A percentile compares a stretch with the other conserved stretches of the same genome.
These are phyloP conservation scores for Arctium minus DNA, from an alignment of 129 eudicot genomes.

Conservation along the genomic window DNA sequence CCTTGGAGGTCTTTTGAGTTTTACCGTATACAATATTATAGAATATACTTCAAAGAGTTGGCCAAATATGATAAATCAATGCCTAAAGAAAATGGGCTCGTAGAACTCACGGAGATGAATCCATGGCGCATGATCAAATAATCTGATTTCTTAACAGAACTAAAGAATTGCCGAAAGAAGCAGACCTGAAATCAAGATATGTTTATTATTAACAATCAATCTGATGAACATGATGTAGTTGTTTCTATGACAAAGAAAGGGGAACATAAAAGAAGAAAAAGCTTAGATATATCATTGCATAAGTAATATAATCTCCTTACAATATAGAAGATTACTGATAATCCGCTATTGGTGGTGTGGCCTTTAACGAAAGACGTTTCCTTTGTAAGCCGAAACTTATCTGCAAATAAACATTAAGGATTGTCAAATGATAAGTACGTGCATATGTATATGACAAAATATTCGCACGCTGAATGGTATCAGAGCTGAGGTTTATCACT, in stretches of 20 bases:
- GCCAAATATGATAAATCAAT: background rate
- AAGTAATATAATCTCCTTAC: conserved; percentile 32
- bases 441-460: background rate
- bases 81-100: background rate
- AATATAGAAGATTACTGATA: conserved; percentile 41
- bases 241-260: background rate
- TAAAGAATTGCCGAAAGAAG: conserved; percentile 65
- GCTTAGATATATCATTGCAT: background rate
- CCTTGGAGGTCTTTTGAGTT: background rate
- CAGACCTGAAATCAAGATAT: conserved; percentile 46
- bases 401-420: conserved; percentile 31
- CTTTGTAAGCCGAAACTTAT: conserved; percentile 63
- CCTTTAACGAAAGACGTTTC: conserved; percentile 70
- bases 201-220: background rate
- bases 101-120: conserved; percentile 57
- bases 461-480: background rate
- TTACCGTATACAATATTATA: background rate
- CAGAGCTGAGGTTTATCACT: background rate
- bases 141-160: conserved; percentile 68
- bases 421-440: conserved; percentile 6
- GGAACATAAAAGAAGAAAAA: background rate
- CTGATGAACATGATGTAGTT: background rate
- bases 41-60: background rate
- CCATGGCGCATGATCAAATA: conserved; percentile 76
- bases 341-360: conserved; percentile 41